Evolutionary conservation across 139 green algal species (phyloP), one percentile per base, ranked within the genome.

Genomic region (Spirogloea muscicola): DNA sequence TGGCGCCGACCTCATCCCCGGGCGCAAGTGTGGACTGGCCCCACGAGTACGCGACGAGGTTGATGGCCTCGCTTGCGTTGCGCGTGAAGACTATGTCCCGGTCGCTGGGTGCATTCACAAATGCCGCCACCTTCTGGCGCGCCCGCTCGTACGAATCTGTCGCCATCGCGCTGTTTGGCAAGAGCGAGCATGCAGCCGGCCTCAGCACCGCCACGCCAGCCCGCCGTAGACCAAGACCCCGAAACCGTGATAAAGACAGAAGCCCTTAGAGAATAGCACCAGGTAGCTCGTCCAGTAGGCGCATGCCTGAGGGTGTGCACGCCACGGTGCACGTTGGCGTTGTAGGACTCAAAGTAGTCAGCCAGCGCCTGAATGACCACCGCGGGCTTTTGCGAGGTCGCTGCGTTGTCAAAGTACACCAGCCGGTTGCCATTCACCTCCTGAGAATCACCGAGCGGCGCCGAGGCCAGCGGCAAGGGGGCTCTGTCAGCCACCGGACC

Each of bases 391-490:
- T 99, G 95, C 1, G 87, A 95, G 1, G 95, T 99, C 2, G 95
- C 95, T 13, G 89, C 94, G 62, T 91, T 97, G 88, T 99, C 95
- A 21, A 99, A 80, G 83, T 99, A 99, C 1, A 98, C 88, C 25
- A 99, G 79, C 18, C 83, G 90, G 55, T 79, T 87, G 42, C 87
- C 91, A 67, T 80, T 27, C 3, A 79, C 49, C 37, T 81, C 73
- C 62, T 81, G 73, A 64, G n/a, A n/a, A n/a, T n/a, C n/a, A n/a
- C n/a, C n/a, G n/a, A n/a, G n/a, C n/a, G n/a, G n/a, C n/a, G n/a
- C n/a, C n/a, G n/a, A n/a, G n/a, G n/a, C n/a, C n/a, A n/a, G n/a
- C n/a, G n/a, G n/a, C n/a, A n/a, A n/a, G n/a, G n/a, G n/a, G n/a
- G n/a, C n/a, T n/a, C n/a, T n/a, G n/a, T n/a, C n/a, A n/a, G n/a